Evolutionary conservation across 768 basidiomycete genomes (phyloP).

Genomic region (Zangia roseola): DNA sequence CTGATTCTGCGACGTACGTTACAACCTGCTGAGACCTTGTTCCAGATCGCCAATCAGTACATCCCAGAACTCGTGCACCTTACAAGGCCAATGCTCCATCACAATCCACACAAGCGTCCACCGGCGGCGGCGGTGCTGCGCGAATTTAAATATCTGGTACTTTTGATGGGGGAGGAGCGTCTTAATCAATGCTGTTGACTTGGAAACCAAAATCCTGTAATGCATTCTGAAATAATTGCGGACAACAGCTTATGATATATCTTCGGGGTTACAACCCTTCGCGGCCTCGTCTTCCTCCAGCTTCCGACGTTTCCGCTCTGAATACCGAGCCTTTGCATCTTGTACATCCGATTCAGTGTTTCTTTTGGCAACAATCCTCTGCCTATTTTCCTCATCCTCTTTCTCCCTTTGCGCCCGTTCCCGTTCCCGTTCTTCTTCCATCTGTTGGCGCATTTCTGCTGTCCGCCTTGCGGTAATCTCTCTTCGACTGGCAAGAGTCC

Average conservation of each 20-base stretch:
- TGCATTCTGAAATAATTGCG: slow-evolving; percentile 1
- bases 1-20: background rate
- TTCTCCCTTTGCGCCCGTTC: slow-evolving; percentile 53
- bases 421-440: slow-evolving; percentile 72
- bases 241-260: slow-evolving; percentile 8
- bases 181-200: slow-evolving; percentile 18
- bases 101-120: slow-evolving; percentile 52
- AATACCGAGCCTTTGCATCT: slow-evolving; percentile 71
- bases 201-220: background rate
- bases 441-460: slow-evolving; percentile 73
- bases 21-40: slow-evolving; percentile 3
- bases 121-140: slow-evolving; percentile 45
- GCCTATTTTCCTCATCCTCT: slow-evolving; percentile 62
- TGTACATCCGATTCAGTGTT: slow-evolving; percentile 75
- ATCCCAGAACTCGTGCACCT: slow-evolving; percentile 60
- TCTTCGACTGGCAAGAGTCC: slow-evolving; percentile 71
- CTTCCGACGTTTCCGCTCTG: slow-evolving; percentile 77
- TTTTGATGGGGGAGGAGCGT: slow-evolving; percentile 39
- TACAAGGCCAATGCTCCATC: slow-evolving; percentile 58
- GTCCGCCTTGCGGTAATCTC: slow-evolving; percentile 86
- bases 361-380: slow-evolving; percentile 66
- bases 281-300: slow-evolving; percentile 44
- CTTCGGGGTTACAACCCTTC: slow-evolving; percentile 1
- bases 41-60: slow-evolving; percentile 54
- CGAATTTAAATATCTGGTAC: slow-evolving; percentile 50